These are phyloP conservation scores for Auricularia sp. DNA, from an alignment of 768 basidiomycete genomes.

Conservation along the genomic window DNA sequence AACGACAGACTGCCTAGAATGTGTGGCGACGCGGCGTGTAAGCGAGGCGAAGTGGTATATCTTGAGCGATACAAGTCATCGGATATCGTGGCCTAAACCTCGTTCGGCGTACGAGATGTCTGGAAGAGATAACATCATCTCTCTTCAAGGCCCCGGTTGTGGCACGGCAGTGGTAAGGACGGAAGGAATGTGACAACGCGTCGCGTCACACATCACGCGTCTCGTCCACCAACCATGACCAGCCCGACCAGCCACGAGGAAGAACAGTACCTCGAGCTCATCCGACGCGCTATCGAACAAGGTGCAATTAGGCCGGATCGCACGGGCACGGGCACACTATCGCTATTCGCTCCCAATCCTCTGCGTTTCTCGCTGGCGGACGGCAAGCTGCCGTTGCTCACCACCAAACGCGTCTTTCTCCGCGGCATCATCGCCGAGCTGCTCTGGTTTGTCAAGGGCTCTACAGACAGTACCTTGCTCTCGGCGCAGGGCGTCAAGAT, in stretches of 20 bases:
- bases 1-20: no score
- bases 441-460: conserved; percentile 85
- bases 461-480: conserved; percentile 70
- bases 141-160: no score
- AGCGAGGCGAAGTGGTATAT: no score
- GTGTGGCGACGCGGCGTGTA: no score
- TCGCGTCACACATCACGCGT: no score
- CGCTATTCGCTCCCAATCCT: conserved; percentile 83
- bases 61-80: no score
- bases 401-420: conserved; percentile 90
- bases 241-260: conserved; percentile 53
- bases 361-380: conserved; percentile 81
- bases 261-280: conserved; percentile 78
- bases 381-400: conserved; percentile 74
- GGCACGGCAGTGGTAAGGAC: no score
- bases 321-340: conserved; percentile 89
- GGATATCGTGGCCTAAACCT: no score
- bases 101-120: no score
- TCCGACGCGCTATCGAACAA: conserved; percentile 58
- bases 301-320: conserved; percentile 82
- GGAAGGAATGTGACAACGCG: no score
- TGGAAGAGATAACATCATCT: no score
- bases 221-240: not conserved
- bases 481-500: conserved; percentile 82
- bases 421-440: conserved; percentile 90